These are phyloP conservation scores for Colletotrichum euphorbiae DNA, from an alignment of 2,329 filamentous ascomycete species.

Conservation along the genomic window DNA sequence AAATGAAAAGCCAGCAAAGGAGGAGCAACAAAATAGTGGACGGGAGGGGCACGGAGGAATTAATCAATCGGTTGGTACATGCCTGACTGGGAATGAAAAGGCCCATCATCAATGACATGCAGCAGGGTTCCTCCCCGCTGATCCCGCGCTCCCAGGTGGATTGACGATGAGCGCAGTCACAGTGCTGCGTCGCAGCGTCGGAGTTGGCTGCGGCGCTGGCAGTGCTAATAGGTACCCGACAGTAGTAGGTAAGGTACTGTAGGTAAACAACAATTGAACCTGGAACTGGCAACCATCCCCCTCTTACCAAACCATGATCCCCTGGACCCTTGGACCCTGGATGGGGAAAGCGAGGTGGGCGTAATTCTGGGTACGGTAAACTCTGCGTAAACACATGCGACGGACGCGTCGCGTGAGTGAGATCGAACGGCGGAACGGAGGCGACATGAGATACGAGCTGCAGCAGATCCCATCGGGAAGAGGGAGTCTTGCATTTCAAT, in stretches of 20 bases:
- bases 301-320: neutral
- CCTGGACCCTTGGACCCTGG: constrained; percentile 33
- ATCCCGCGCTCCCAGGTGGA: neutral
- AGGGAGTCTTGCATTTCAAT: neutral
- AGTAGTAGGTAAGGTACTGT: too few relatives aligned
- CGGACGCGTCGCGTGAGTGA: neutral
- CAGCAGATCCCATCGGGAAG: constrained; percentile 9
- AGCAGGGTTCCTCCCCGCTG: constrained; percentile 5
- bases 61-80: constrained; percentile 2
- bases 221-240: neutral
- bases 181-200: too few relatives aligned
- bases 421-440: neutral
- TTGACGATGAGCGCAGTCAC: neutral
- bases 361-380: neutral
- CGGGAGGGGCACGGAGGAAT: constrained; percentile 15
- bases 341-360: neutral
- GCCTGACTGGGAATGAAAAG: constrained; percentile 20
- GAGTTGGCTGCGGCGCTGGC: constrained; percentile 26
- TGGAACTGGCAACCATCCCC: neutral
- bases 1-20: neutral
- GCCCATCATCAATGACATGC: neutral
- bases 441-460: constrained; percentile 29
- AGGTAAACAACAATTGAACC: neutral
- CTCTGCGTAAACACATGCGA: too few relatives aligned
- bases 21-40: constrained; percentile 11